Percentiles rank a stretch among this genome's conserved stretches.
Evolutionary conservation across 495 filamentous ascomycete species (phyloP).

Genomic region (Neurospora sp.): DNA sequence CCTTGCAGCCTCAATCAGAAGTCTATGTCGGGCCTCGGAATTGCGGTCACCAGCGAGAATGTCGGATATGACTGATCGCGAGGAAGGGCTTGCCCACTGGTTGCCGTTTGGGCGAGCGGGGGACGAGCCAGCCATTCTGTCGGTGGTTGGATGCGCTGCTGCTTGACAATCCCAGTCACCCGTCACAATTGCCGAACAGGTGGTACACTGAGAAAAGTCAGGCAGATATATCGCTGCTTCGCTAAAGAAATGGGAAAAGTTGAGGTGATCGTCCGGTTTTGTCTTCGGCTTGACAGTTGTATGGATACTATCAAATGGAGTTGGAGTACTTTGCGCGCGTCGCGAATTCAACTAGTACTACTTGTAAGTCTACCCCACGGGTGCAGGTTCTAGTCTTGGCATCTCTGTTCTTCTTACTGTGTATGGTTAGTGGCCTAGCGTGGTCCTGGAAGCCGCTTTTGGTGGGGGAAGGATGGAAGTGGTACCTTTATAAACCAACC

Average conservation of each 20-base stretch:
- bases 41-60: slow-evolving; percentile 31
- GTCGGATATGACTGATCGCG: slow-evolving; percentile 23
- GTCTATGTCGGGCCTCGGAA: slow-evolving; percentile 41
- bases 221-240: neutral
- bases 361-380: neutral
- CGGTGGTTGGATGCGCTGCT: neutral
- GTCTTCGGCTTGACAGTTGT: neutral
- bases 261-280: neutral
- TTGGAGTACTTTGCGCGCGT: neutral
- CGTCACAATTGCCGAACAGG: neutral
- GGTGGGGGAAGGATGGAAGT: neutral
- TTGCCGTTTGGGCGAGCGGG: slow-evolving; percentile 23
- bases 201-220: neutral
- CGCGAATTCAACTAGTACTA: neutral
- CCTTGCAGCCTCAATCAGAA: slow-evolving; percentile 51
- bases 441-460: neutral
- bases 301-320: neutral
- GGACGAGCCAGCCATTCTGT: slow-evolving; percentile 29
- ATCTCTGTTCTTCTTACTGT: neutral
- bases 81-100: slow-evolving; percentile 23
- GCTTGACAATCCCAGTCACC: neutral
- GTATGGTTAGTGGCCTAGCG: neutral
- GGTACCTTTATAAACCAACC: neutral
- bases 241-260: neutral
- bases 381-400: neutral